Percentiles rank a stretch among this genome's conserved stretches.
phyloP scores from a whole-genome alignment of 2,329 filamentous ascomycete genomes.

The Pseudogymnoascus sp. region DNA sequence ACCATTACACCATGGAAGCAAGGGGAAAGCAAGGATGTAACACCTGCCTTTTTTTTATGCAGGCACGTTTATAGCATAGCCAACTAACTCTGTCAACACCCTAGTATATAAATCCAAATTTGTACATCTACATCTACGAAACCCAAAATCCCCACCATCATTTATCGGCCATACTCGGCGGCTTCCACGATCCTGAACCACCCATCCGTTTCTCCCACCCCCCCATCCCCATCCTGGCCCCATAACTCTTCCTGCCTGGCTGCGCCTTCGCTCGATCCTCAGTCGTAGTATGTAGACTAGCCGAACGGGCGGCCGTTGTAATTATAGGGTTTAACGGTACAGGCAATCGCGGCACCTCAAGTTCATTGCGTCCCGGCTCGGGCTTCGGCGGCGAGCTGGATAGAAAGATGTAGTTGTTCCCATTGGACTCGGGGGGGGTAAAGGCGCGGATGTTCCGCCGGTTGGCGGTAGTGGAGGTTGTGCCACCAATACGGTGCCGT shows the following conservation, averaged over 20 bases:
- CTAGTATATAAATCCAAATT: neutral
- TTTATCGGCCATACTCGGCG: conserved; percentile 3
- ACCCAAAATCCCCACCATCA: neutral
- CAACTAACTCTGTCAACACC: neutral
- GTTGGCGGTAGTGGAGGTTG: conserved; percentile 15
- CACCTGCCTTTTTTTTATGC: neutral
- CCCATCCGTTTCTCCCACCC: conserved; percentile 1
- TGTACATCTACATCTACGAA: neutral
- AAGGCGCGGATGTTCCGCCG: conserved; percentile 12
- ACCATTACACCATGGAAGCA: neutral
- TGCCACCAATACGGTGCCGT: conserved; percentile 6
- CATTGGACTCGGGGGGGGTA: conserved; percentile 5
- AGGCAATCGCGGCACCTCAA: conserved; percentile 8
- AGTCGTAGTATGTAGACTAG: neutral
- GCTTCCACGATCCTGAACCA: neutral
- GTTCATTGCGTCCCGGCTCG: conserved; percentile 10
- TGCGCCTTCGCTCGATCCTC: neutral
- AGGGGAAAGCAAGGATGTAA: neutral
- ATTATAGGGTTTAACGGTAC: neutral
- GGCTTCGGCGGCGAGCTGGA: conserved; percentile 25
- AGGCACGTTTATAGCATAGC: neutral
- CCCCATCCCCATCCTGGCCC: neutral
- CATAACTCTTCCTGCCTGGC: neutral
- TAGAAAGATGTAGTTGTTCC: conserved; percentile 25
- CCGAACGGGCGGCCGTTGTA: neutral